A percentile compares a stretch with the other conserved stretches of the same genome.
Evolutionary conservation across 2,329 filamentous ascomycete species (phyloP).

Genomic region (Rhinocladiella mackenziei): DNA sequence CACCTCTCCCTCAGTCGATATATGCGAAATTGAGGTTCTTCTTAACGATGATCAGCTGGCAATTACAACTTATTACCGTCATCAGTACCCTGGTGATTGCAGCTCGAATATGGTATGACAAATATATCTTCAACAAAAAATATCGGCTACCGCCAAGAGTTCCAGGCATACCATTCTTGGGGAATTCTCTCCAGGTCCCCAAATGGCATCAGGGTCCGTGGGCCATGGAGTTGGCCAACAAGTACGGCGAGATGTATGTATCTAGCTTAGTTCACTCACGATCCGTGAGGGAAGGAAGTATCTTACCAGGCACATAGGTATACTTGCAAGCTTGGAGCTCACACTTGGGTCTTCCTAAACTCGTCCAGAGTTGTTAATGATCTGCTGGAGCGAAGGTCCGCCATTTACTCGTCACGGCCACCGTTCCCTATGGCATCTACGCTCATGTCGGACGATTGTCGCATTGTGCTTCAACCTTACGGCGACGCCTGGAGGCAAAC

Average conservation of each 20-base stretch:
- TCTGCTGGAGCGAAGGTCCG: neutral
- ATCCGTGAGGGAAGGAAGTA: neutral
- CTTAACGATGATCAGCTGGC: no score
- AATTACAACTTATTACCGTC: no score
- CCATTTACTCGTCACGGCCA: neutral
- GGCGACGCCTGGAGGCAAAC: slow-evolving; percentile 14
- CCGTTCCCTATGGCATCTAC: neutral
- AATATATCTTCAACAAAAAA: neutral
- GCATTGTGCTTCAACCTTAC: slow-evolving; percentile 44
- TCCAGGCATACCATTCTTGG: slow-evolving; percentile 3
- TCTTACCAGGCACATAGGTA: slow-evolving; percentile 1
- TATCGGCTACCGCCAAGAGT: slow-evolving; percentile 3
- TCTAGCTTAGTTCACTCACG: neutral
- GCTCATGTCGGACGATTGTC: slow-evolving; percentile 13
- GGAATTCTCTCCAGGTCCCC: slow-evolving; percentile 3
- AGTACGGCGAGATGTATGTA: slow-evolving; percentile 8
- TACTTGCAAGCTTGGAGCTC: slow-evolving; percentile 1
- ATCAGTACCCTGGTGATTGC: no score
- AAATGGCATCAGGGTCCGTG: slow-evolving; percentile 1
- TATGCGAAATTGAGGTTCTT: no score
- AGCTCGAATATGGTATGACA: no score
- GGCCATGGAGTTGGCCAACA: slow-evolving; percentile 1
- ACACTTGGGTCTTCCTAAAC: slow-evolving; percentile 8
- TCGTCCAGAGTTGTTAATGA: slow-evolving; percentile 5
- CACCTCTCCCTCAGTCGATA: no score